phyloP scores from a whole-genome alignment of 164 flowering plant genomes.

The Echeveria elegans region DNA sequence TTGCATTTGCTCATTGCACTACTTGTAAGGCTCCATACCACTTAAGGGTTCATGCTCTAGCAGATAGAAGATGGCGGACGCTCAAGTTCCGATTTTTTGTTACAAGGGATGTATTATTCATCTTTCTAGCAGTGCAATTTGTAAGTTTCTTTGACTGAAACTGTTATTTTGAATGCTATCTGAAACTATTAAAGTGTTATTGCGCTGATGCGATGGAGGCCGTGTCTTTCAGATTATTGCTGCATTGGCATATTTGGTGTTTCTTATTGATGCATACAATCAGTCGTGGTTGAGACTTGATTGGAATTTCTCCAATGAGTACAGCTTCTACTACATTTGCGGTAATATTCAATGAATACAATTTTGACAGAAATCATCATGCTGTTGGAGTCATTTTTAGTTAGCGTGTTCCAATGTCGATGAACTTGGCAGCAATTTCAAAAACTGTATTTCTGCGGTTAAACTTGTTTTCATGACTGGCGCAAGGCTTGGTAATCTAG shows the following conservation, averaged over 20 bases:
- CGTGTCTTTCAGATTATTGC: conserved; percentile 54
- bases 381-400: background rate
- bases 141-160: conserved; percentile 34
- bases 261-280: conserved; percentile 58
- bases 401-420: background rate
- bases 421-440: background rate
- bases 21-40: conserved; percentile 96
- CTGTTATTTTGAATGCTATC: background rate
- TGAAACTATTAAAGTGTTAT: background rate
- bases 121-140: conserved; percentile 85
- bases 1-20: conserved; percentile 99
- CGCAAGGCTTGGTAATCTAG: background rate
- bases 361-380: background rate
- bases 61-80: conserved; percentile 95
- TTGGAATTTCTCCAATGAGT: conserved; percentile 70
- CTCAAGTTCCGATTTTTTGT: conserved; percentile 98
- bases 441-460: background rate
- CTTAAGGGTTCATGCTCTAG: conserved; percentile 80
- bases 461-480: background rate
- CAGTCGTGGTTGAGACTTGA: conserved; percentile 68
- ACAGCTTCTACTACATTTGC: conserved; percentile 86
- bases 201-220: background rate
- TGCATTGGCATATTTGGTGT: conserved; percentile 65
- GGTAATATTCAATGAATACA: conserved; percentile 33
- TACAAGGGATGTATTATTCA: conserved; percentile 84